phyloP scores from a whole-genome alignment of 805 yeast species.

The Zygosaccharomyces gambellarensis region DNA sequence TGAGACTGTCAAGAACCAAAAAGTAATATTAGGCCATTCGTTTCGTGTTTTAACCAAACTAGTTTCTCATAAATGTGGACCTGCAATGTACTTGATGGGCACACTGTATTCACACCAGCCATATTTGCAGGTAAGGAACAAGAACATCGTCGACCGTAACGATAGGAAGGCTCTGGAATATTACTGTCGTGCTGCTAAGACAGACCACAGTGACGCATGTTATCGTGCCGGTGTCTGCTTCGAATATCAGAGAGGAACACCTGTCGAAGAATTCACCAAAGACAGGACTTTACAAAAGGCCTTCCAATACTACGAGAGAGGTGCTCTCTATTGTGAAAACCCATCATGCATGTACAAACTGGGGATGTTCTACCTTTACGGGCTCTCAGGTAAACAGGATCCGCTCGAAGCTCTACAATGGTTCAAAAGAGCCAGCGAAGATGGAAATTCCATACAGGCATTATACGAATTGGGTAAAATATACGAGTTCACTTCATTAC shows the following conservation, averaged over 20 bases:
- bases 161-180: constrained; percentile 56
- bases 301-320: constrained; percentile 49
- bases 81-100: constrained; percentile 57
- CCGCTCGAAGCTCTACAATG: constrained; percentile 45
- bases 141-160: constrained; percentile 48
- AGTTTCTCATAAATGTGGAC: constrained; percentile 43
- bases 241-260: constrained; percentile 44
- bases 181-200: constrained; percentile 55
- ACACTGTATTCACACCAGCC: constrained; percentile 56
- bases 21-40: constrained; percentile 52
- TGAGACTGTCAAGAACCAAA: constrained; percentile 48
- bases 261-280: constrained; percentile 42
- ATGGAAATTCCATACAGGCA: constrained; percentile 45
- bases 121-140: constrained; percentile 40
- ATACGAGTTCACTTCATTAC: constrained; percentile 44
- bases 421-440: constrained; percentile 46
- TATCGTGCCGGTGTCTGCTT: constrained; percentile 67
- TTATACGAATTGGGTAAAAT: constrained; percentile 53
- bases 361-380: constrained; percentile 58
- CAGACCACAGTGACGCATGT: constrained; percentile 54
- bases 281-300: constrained; percentile 41
- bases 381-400: constrained; percentile 36
- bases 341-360: constrained; percentile 66
- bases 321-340: constrained; percentile 57
- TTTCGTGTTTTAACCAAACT: constrained; percentile 56